phyloP scores from a whole-genome alignment of 2,329 filamentous ascomycete genomes.

The Magnaporthiopsis poae region DNA sequence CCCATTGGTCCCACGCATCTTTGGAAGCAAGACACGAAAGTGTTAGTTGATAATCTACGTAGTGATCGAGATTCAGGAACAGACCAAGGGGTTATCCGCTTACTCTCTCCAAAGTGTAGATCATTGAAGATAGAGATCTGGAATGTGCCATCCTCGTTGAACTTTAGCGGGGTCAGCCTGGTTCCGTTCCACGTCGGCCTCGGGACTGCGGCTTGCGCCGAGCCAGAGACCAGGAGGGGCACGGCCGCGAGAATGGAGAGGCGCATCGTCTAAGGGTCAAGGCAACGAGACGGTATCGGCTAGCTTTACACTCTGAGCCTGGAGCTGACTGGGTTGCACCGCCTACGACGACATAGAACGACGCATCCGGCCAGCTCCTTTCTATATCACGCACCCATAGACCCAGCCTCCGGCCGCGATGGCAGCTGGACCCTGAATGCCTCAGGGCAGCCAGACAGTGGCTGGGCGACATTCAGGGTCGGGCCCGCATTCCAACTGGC shows the following conservation, averaged over 20 bases:
- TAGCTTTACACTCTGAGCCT: neutral
- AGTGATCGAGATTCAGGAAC: neutral
- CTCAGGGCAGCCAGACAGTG: too few species aligned
- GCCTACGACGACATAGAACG: too few species aligned
- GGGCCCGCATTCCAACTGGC: too few species aligned
- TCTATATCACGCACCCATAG: too few species aligned
- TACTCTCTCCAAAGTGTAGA: constrained; percentile 62
- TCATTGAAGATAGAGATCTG: constrained; percentile 56
- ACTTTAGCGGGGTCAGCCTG: constrained; percentile 21
- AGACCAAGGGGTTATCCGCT: constrained; percentile 11
- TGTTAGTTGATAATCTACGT: constrained; percentile 5
- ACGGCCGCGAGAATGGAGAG: neutral
- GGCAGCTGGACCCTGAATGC: too few species aligned
- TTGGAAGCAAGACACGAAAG: neutral
- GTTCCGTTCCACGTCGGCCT: neutral
- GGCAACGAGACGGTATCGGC: neutral
- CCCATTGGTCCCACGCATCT: constrained; percentile 32
- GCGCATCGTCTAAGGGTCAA: neutral
- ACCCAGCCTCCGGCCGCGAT: too few species aligned
- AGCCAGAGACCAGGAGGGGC: neutral
- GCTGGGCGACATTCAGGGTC: too few species aligned
- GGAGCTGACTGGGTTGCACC: neutral
- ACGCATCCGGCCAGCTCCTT: too few species aligned
- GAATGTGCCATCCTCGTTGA: constrained; percentile 36
- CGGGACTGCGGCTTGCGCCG: neutral